Conservation (phyloP, 345 rosid genomes). For the Eucalyptus erythrocorys region DNA sequence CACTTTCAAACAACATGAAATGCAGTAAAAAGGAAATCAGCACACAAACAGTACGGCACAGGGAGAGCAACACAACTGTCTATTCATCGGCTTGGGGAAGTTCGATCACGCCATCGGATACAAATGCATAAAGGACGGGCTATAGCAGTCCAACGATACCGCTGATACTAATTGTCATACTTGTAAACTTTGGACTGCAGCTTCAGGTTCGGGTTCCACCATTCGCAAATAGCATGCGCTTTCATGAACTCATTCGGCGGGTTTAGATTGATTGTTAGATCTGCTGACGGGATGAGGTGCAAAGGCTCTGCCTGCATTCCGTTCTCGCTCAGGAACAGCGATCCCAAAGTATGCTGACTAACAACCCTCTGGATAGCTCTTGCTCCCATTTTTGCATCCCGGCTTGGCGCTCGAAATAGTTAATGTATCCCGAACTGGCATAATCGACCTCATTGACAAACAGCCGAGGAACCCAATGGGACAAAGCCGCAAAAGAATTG, state of each 20-base stretch:
- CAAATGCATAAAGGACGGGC: too few species aligned
- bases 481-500: slow-evolving; percentile 37
- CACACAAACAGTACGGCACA: too few species aligned
- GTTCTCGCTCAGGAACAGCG: slow-evolving; percentile 38
- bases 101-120: too few species aligned
- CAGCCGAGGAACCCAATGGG: slow-evolving; percentile 24
- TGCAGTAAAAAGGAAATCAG: too few species aligned
- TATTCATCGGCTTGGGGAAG: too few species aligned
- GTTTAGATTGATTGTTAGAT: slow-evolving; percentile 28
- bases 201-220: slow-evolving; percentile 63
- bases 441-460: slow-evolving; percentile 56
- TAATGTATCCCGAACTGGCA: slow-evolving; percentile 61
- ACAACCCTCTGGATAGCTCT: slow-evolving; percentile 64
- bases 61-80: too few species aligned
- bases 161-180: slow-evolving; percentile 10
- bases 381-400: slow-evolving; percentile 78
- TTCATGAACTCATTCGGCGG: slow-evolving; percentile 33
- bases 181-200: slow-evolving; percentile 38
- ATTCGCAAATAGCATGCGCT: slow-evolving; percentile 89
- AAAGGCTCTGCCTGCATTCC: slow-evolving; percentile 55
- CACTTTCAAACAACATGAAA: too few species aligned
- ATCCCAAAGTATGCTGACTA: slow-evolving; percentile 53
- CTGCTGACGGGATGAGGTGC: slow-evolving; percentile 72
- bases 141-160: too few species aligned
- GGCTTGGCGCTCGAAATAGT: slow-evolving; percentile 76